phyloP scores from a whole-genome alignment of 768 basidiomycete genomes.

The Boletus reticulatus region DNA sequence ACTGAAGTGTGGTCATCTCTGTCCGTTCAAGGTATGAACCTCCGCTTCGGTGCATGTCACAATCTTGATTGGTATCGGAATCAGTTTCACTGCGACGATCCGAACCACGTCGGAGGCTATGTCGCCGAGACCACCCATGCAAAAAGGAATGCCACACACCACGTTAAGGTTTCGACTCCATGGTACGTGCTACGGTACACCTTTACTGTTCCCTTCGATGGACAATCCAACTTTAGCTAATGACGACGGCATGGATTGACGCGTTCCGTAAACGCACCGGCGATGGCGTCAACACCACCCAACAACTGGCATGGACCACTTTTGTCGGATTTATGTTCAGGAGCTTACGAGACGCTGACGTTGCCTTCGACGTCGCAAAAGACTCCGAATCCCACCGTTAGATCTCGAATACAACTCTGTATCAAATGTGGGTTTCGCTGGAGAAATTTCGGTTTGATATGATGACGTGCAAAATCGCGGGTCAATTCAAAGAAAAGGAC shows the following conservation, averaged over 20 bases:
- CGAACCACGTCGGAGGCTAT: constrained; percentile 50
- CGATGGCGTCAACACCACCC: constrained; percentile 13
- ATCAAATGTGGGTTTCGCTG: constrained; percentile 44
- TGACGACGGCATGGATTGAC: constrained; percentile 43
- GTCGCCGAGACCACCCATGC: constrained; percentile 59
- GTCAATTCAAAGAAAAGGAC: constrained; percentile 14
- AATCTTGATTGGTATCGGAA: not conserved
- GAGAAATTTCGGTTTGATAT: constrained; percentile 52
- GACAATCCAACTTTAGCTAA: constrained; percentile 34
- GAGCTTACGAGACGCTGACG: constrained; percentile 41
- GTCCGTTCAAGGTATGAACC: constrained; percentile 52
- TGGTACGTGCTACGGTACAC: constrained; percentile 40
- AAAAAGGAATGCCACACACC: constrained; percentile 46
- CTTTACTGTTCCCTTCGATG: not conserved
- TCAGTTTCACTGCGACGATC: constrained; percentile 63
- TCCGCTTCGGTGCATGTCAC: not conserved
- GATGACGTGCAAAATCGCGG: constrained; percentile 27
- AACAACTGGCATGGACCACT: constrained; percentile 44
- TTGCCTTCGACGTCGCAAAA: constrained; percentile 45
- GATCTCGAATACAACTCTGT: constrained; percentile 42
- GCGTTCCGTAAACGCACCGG: constrained; percentile 22
- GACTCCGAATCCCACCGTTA: constrained; percentile 54
- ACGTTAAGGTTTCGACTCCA: constrained; percentile 39
- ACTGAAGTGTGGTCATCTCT: constrained; percentile 62
- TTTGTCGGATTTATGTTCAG: constrained; percentile 47